These are phyloP conservation scores for Boletus putidus DNA, from an alignment of 1,284 basidiomycete species.

Conservation along the genomic window DNA sequence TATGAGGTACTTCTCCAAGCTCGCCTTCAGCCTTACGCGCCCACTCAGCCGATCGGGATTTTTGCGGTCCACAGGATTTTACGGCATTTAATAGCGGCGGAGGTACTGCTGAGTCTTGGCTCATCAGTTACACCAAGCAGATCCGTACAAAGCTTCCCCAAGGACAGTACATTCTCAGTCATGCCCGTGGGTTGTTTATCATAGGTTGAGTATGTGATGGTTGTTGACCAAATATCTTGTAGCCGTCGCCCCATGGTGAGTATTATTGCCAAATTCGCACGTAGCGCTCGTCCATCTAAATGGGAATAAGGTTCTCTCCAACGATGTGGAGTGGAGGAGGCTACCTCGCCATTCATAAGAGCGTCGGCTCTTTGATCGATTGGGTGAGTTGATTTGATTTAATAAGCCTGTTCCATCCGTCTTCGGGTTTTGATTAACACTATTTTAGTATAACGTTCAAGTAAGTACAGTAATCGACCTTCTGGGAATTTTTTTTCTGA, in stretches of 20 bases:
- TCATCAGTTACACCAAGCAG: conserved; percentile 46
- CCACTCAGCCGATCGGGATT: background rate
- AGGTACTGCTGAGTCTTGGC: conserved; percentile 45
- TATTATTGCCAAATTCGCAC: background rate
- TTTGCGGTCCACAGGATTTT: conserved; percentile 43
- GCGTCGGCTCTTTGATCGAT: conserved; percentile 59
- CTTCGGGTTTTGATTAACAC: background rate
- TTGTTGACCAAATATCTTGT: conserved; percentile 5
- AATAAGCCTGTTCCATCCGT: background rate
- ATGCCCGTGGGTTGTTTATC: conserved; percentile 39
- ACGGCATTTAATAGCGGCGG: conserved; percentile 45
- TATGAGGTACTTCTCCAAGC: conserved; percentile 43
- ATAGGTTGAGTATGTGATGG: background rate
- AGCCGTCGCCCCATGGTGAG: conserved; percentile 37
- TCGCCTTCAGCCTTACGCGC: background rate
- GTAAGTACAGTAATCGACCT: conserved; percentile 23
- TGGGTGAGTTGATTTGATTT: conserved; percentile 39
- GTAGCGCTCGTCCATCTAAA: background rate
- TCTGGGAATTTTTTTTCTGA: conserved; percentile 5
- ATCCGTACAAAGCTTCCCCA: conserved; percentile 41
- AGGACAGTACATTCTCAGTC: conserved; percentile 42
- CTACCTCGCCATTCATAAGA: conserved; percentile 51
- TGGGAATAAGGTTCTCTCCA: conserved; percentile 30
- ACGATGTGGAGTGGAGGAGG: conserved; percentile 45
- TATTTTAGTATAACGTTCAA: conserved; percentile 47